These are phyloP conservation scores for Lachnellula occidentalis DNA, from an alignment of 2,329 filamentous ascomycete genomes.

Conservation along the genomic window DNA sequence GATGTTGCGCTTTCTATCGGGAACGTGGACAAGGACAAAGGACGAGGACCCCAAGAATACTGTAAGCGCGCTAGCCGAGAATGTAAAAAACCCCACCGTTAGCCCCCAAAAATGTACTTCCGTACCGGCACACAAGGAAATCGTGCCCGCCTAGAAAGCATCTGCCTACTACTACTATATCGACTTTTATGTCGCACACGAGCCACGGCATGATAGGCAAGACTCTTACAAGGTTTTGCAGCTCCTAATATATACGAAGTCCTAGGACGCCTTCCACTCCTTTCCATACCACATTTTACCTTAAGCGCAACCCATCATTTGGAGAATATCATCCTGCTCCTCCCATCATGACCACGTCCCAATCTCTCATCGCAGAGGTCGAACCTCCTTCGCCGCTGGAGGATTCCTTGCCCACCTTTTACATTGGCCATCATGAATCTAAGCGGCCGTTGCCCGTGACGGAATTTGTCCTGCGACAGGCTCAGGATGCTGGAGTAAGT, in stretches of 20 bases:
- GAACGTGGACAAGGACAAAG: too few relatives aligned
- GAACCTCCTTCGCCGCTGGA: slow-evolving; percentile 21
- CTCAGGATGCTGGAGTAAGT: slow-evolving; percentile 65
- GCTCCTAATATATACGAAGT: not conserved
- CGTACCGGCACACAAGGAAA: too few relatives aligned
- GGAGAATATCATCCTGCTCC: not conserved
- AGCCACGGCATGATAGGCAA: not conserved
- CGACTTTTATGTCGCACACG: not conserved
- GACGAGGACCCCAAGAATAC: too few relatives aligned
- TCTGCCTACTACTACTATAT: too few relatives aligned
- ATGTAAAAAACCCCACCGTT: too few relatives aligned
- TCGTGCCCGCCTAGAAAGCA: not conserved
- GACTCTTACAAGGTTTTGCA: not conserved
- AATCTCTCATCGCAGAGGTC: slow-evolving; percentile 5
- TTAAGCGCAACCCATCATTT: not conserved
- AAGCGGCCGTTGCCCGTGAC: slow-evolving; percentile 54
- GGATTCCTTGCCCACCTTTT: slow-evolving; percentile 48
- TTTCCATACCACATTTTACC: not conserved
- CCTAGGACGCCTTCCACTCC: not conserved
- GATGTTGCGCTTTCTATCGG: too few relatives aligned
- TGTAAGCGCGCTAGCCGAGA: too few relatives aligned
- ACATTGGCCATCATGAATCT: slow-evolving; percentile 70
- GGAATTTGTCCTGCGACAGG: slow-evolving; percentile 58
- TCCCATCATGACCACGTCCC: not conserved
- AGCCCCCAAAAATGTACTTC: too few relatives aligned